Percentiles rank a stretch among this genome's conserved stretches.
Conservation (phyloP, 768 basidiomycete genomes). For the Filobasidium floriforme region DNA sequence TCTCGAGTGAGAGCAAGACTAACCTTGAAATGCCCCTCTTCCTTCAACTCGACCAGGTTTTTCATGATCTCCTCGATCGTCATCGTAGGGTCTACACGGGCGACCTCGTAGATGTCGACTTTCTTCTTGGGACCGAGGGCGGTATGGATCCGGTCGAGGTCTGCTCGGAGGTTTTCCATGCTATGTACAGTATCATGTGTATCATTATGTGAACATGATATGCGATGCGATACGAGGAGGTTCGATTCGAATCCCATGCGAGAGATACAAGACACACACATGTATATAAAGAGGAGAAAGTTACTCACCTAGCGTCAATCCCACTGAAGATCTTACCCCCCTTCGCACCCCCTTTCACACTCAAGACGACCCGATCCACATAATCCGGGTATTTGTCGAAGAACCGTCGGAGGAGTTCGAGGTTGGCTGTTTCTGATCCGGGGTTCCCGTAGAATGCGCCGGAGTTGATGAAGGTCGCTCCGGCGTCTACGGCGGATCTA, state of each 20-base stretch:
- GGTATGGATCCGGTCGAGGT: conserved; percentile 50
- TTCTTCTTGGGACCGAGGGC: conserved; percentile 53
- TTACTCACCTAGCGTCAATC: conserved; percentile 21
- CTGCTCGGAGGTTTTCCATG: conserved; percentile 50
- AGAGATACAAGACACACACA: neutral
- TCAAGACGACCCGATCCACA: conserved; percentile 50
- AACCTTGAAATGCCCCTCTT: conserved; percentile 53
- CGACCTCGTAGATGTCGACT: conserved; percentile 56
- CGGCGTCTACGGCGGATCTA: conserved; percentile 41
- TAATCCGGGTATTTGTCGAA: conserved; percentile 49
- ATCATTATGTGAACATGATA: neutral
- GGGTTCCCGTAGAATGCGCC: conserved; percentile 57
- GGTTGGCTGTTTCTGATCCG: conserved; percentile 48
- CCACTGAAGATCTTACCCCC: conserved; percentile 20
- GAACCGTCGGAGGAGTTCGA: conserved; percentile 53
- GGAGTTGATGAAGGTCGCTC: conserved; percentile 40
- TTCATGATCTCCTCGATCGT: conserved; percentile 50
- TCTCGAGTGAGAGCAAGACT: neutral
- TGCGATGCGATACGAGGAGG: too few relatives aligned
- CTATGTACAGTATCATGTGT: conserved; percentile 13
- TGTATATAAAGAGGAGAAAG: neutral
- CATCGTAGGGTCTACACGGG: conserved; percentile 45
- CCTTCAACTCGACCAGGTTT: conserved; percentile 49
- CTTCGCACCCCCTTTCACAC: conserved; percentile 49
- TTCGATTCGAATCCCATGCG: too few relatives aligned